A percentile compares a stretch with the other conserved stretches of the same genome.
Conservation (phyloP, 2,329 filamentous ascomycete genomes). For the Sordariomycetes sp. region DNA sequence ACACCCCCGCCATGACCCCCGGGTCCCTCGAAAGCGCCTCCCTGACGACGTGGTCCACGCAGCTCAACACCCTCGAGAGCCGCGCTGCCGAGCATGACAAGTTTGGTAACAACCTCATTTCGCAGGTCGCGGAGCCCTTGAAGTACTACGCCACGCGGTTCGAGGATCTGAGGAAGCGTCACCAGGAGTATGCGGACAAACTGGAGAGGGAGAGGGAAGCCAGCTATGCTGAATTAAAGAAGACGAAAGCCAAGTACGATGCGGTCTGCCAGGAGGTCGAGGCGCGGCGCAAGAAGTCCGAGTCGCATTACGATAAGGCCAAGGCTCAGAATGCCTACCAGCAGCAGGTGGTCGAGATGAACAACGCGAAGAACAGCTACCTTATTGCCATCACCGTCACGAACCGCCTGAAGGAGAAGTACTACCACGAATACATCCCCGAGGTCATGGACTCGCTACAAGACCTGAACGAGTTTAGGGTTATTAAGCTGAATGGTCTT, state of each 20-base stretch:
- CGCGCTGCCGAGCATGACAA: slow-evolving; percentile 84
- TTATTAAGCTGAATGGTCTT: slow-evolving; percentile 71
- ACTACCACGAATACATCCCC: slow-evolving; percentile 94
- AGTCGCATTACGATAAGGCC: slow-evolving; percentile 85
- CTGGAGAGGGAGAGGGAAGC: slow-evolving; percentile 82
- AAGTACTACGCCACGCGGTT: slow-evolving; percentile 66
- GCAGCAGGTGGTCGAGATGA: slow-evolving; percentile 89
- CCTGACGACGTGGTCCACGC: slow-evolving; percentile 92
- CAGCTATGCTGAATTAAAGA: slow-evolving; percentile 77
- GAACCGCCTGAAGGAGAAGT: slow-evolving; percentile 95
- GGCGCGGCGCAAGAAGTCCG: slow-evolving; percentile 86
- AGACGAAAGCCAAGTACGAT: slow-evolving; percentile 90
- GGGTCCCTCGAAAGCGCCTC: slow-evolving; percentile 95
- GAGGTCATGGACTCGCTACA: slow-evolving; percentile 90
- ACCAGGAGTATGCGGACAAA: slow-evolving; percentile 80
- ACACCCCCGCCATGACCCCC: slow-evolving; percentile 85
- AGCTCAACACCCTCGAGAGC: slow-evolving; percentile 81
- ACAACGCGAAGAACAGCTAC: slow-evolving; percentile 98
- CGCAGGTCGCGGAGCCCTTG: slow-evolving; percentile 77
- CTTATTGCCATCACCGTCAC: slow-evolving; percentile 92
- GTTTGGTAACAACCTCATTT: slow-evolving; percentile 69
- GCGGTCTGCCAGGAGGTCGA: slow-evolving; percentile 89
- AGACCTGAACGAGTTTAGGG: slow-evolving; percentile 84
- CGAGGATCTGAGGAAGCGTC: slow-evolving; percentile 87
- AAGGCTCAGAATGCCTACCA: slow-evolving; percentile 90